Evolutionary conservation across 352 stramenopile genomes (phyloP).

Genomic region (Pythium graminicola): DNA sequence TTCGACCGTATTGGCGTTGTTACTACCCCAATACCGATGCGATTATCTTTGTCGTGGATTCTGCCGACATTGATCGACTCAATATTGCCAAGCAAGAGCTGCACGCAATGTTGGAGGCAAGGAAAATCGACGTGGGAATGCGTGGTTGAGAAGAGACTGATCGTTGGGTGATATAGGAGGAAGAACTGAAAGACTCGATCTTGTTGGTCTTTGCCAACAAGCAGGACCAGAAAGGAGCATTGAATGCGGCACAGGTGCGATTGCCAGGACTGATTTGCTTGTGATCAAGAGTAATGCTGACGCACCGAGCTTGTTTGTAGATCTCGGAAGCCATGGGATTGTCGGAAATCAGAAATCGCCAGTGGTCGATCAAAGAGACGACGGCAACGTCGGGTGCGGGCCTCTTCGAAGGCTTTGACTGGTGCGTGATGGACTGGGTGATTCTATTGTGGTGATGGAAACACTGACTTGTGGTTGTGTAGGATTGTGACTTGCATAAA

Average conservation of each 20-base stretch:
- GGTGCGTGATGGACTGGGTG: no score
- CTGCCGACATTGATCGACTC: constrained; percentile 95
- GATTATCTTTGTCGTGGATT: constrained; percentile 96
- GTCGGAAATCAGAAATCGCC: constrained; percentile 96
- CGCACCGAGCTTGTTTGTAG: constrained; percentile 38
- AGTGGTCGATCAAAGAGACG: constrained; percentile 99
- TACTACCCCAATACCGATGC: constrained; percentile 99
- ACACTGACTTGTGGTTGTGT: constrained; percentile 10
- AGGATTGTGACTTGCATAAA: constrained; percentile 90
- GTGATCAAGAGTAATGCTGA: constrained; percentile 1
- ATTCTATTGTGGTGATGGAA: no score
- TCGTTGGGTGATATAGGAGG: constrained; percentile 63
- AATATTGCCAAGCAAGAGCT: constrained; percentile 97
- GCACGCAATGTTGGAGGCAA: constrained; percentile 94
- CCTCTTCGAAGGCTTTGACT: constrained; percentile 99
- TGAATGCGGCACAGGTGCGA: constrained; percentile 79
- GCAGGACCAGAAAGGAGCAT: constrained; percentile 96
- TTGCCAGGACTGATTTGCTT: neutral
- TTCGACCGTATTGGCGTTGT: constrained; percentile 99
- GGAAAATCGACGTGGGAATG: neutral
- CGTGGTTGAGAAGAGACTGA: neutral
- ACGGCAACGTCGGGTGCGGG: constrained; percentile 96
- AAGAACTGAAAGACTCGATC: constrained; percentile 98
- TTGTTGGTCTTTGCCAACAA: constrained; percentile 99
- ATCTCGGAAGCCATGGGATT: constrained; percentile 98